phyloP scores from a whole-genome alignment of 2,329 filamentous ascomycete species.

The Colletotrichum echinochloae region DNA sequence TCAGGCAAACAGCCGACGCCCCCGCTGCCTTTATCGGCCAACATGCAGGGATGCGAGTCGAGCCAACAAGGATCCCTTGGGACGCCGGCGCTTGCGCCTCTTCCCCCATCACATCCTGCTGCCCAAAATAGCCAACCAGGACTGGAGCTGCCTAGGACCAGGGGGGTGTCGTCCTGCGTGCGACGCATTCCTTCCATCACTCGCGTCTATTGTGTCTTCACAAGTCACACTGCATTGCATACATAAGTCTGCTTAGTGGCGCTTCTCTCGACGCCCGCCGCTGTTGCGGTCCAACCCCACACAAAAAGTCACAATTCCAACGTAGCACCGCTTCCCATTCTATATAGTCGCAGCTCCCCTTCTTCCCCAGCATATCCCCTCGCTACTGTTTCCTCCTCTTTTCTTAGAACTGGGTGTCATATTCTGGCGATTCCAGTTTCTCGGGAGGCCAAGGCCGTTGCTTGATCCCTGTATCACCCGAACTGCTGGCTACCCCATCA shows the following conservation, averaged over 20 bases:
- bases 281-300: conserved; percentile 19
- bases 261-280: conserved; percentile 28
- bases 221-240: conserved; percentile 42
- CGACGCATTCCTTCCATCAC: conserved; percentile 36
- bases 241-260: conserved; percentile 36
- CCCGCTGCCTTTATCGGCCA: conserved; percentile 44
- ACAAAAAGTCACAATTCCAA: conserved; percentile 10
- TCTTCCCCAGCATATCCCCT: conserved; percentile 1
- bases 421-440: conserved; percentile 24
- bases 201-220: conserved; percentile 42
- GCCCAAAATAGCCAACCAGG: conserved; percentile 55
- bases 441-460: conserved; percentile 42
- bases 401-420: conserved; percentile 16
- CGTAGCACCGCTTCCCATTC: conserved; percentile 23
- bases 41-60: conserved; percentile 38
- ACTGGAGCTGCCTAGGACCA: conserved; percentile 43
- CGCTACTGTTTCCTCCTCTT: conserved; percentile 14
- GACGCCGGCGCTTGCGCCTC: conserved; percentile 54
- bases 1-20: conserved; percentile 40
- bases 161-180: conserved; percentile 40
- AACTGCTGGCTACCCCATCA: conserved; percentile 44
- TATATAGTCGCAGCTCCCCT: conserved; percentile 40
- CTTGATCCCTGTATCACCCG: conserved; percentile 44
- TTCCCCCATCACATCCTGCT: conserved; percentile 43
- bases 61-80: conserved; percentile 43